Conservation (phyloP, 768 basidiomycete genomes). For the Candolleomyces efflorescens region DNA sequence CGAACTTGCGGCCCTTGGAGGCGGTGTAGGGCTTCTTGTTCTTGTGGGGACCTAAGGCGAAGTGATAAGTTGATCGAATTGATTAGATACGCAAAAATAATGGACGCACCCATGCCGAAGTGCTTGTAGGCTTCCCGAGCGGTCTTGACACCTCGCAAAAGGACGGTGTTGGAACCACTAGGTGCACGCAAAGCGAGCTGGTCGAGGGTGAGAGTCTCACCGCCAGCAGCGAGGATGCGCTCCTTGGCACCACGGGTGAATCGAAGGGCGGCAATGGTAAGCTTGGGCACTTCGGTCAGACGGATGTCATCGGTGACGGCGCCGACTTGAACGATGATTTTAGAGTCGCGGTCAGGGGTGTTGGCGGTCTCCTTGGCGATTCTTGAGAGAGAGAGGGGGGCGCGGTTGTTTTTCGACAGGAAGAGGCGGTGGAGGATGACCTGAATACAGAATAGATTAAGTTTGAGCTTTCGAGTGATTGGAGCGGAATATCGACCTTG, state of each 20-base stretch:
- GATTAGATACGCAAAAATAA: no score
- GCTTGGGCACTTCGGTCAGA: constrained; percentile 78
- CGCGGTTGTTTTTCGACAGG: constrained; percentile 96
- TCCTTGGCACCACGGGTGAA: constrained; percentile 93
- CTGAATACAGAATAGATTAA: constrained; percentile 30
- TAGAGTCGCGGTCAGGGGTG: constrained; percentile 62
- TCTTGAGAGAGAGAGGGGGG: constrained; percentile 91
- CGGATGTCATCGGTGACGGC: constrained; percentile 96
- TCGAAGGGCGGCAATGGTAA: constrained; percentile 89
- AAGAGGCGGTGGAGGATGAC: constrained; percentile 95
- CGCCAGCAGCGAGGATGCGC: constrained; percentile 93
- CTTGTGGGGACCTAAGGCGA: constrained; percentile 64
- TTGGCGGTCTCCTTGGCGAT: constrained; percentile 79
- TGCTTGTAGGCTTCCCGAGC: constrained; percentile 94
- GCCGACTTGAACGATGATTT: constrained; percentile 86
- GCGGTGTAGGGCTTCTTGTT: constrained; percentile 96
- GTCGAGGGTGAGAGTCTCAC: constrained; percentile 92
- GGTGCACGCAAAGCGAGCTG: constrained; percentile 94
- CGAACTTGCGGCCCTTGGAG: constrained; percentile 99
- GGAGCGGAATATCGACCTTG: constrained; percentile 50
- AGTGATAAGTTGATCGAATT: no score
- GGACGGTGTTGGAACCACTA: constrained; percentile 91
- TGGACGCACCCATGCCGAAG: constrained; percentile 78
- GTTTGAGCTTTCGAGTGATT: constrained; percentile 4
- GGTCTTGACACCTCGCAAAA: constrained; percentile 90